Conservation (phyloP, 140 eudicot species). For the Anethum foeniculum region DNA sequence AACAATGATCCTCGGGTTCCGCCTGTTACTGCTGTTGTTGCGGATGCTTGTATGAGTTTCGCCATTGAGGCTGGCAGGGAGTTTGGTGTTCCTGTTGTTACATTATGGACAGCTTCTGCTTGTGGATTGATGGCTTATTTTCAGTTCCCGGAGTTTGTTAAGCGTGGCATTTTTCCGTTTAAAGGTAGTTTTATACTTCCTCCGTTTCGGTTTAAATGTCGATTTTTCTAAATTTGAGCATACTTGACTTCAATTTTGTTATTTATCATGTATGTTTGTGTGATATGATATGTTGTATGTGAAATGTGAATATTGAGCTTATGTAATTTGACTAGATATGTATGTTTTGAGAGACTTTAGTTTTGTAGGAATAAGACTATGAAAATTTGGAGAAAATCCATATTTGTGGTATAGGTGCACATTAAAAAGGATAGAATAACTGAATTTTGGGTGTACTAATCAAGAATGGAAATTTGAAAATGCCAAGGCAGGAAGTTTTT, state of each 20-base stretch:
- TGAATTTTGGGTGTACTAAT: background rate
- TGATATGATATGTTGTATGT: background rate
- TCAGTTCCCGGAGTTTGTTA: constrained; percentile 26
- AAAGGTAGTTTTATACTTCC: constrained; percentile 13
- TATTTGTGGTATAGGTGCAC: background rate
- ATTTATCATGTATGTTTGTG: background rate
- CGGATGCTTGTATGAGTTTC: constrained; percentile 3
- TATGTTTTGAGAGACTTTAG: background rate
- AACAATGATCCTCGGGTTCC: background rate
- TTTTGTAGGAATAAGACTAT: background rate
- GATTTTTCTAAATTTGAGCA: background rate
- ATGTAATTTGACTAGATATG: background rate
- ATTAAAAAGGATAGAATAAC: background rate
- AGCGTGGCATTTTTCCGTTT: constrained; percentile 28
- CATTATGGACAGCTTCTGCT: constrained; percentile 24
- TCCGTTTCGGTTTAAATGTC: background rate
- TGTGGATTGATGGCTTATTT: constrained; percentile 32
- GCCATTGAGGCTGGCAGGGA: background rate
- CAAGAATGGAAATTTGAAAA: background rate
- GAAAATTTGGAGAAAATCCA: background rate
- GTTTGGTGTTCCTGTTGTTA: background rate
- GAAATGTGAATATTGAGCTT: background rate
- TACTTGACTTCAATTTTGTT: background rate
- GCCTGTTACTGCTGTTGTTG: background rate
- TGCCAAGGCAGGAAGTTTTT: background rate